Evolutionary conservation across 768 basidiomycete genomes (phyloP).

Genomic region (Phallus indusiatus): DNA sequence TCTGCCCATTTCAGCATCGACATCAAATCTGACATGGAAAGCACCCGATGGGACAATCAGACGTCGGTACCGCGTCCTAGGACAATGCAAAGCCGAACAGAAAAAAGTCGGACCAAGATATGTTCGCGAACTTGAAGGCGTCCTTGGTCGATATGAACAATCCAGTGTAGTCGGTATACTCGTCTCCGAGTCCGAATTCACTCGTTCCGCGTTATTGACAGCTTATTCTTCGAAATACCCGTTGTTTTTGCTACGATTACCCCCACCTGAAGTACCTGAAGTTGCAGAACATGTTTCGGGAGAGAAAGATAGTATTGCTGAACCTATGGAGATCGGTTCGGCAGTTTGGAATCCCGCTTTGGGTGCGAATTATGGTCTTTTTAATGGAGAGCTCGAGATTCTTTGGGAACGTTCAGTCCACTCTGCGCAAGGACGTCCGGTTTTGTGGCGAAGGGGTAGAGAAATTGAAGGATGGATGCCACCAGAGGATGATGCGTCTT

Average conservation of each 20-base stretch:
- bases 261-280: constrained; percentile 26
- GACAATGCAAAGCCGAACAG: constrained; percentile 88
- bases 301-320: constrained; percentile 1
- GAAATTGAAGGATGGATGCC: constrained; percentile 19
- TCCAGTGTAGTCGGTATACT: constrained; percentile 57
- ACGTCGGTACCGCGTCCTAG: constrained; percentile 63
- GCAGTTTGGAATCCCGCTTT: constrained; percentile 68
- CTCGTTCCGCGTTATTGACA: constrained; percentile 54
- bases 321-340: constrained; percentile 30
- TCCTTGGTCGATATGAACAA: constrained; percentile 40
- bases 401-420: constrained; percentile 47
- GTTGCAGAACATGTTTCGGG: constrained; percentile 6
- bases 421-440: constrained; percentile 24
- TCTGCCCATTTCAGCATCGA: not conserved
- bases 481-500: not conserved
- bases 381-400: constrained; percentile 52
- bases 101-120: constrained; percentile 70
- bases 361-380: constrained; percentile 39
- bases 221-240: constrained; percentile 72
- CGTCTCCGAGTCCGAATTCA: constrained; percentile 75
- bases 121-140: constrained; percentile 89
- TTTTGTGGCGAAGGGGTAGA: constrained; percentile 33
- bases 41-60: constrained; percentile 16
- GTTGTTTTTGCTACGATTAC: constrained; percentile 71
- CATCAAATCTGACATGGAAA: constrained; percentile 3